A percentile compares a stretch with the other conserved stretches of the same genome.
Evolutionary conservation across 2,329 filamentous ascomycete genomes (phyloP).

Genomic region (Cladosporium sp.): DNA sequence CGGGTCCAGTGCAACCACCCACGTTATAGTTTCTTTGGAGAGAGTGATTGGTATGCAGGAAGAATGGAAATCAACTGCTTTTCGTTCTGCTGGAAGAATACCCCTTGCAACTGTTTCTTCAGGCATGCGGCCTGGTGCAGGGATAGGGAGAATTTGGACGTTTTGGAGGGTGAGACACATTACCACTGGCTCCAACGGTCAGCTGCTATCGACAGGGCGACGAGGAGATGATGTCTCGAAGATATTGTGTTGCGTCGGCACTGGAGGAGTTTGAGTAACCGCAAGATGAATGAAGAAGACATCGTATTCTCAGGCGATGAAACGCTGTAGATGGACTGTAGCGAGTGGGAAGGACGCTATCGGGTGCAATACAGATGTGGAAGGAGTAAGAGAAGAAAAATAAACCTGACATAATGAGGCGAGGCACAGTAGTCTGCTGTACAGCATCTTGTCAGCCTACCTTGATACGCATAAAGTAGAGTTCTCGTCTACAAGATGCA

Average conservation of each 20-base stretch:
- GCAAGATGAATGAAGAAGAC: background rate
- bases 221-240: constrained; percentile 17
- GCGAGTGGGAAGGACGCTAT: background rate
- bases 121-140: constrained; percentile 14
- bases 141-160: constrained; percentile 20
- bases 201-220: constrained; percentile 19
- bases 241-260: background rate
- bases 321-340: background rate
- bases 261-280: background rate
- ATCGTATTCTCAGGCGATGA: background rate
- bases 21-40: background rate
- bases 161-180: constrained; percentile 16
- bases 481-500: background rate
- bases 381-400: background rate
- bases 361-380: background rate
- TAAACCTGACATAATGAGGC: background rate
- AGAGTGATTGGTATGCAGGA: background rate
- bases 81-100: background rate
- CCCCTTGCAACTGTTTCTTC: constrained; percentile 18
- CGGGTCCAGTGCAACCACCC: background rate
- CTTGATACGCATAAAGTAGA: background rate
- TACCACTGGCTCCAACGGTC: constrained; percentile 18
- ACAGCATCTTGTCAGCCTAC: background rate
- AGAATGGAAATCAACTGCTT: background rate
- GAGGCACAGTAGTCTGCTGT: background rate